phyloP scores from a whole-genome alignment of 768 basidiomycete species.

The Tulasnella sp. region DNA sequence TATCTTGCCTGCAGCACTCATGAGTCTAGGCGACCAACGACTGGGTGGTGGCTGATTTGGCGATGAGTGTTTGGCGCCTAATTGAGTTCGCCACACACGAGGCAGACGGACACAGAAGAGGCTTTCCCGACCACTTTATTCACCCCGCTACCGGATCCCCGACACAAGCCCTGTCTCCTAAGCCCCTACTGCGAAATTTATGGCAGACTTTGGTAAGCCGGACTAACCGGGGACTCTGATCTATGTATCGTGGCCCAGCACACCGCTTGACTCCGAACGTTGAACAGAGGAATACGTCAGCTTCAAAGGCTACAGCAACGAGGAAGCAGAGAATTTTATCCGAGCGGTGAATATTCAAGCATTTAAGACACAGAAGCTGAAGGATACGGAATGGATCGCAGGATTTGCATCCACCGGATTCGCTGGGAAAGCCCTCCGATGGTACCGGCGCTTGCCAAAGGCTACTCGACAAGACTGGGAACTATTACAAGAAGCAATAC shows the following conservation, averaged over 20 bases:
- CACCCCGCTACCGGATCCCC: neutral
- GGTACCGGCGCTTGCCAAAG: neutral
- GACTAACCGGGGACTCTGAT: too few species aligned
- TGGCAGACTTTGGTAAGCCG: neutral
- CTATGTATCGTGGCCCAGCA: neutral
- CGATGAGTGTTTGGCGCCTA: neutral
- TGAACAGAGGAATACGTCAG: neutral
- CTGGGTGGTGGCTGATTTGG: neutral
- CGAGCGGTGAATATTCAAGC: neutral
- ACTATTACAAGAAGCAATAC: neutral
- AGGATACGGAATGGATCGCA: conserved; percentile 11
- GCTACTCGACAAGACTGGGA: conserved; percentile 1
- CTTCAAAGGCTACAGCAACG: neutral
- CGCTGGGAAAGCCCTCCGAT: neutral
- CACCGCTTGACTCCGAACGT: neutral
- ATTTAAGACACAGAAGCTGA: neutral
- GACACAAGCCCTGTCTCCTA: neutral
- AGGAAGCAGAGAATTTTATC: neutral
- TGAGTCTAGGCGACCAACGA: neutral
- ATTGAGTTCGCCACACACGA: neutral
- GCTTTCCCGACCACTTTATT: too few species aligned
- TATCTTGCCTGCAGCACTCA: neutral
- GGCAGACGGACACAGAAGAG: neutral
- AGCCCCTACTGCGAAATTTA: neutral
- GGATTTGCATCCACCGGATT: conserved; percentile 3